These are phyloP conservation scores for Alternaria hordeiaustralica DNA, from an alignment of 2,329 filamentous ascomycete genomes.

Conservation along the genomic window DNA sequence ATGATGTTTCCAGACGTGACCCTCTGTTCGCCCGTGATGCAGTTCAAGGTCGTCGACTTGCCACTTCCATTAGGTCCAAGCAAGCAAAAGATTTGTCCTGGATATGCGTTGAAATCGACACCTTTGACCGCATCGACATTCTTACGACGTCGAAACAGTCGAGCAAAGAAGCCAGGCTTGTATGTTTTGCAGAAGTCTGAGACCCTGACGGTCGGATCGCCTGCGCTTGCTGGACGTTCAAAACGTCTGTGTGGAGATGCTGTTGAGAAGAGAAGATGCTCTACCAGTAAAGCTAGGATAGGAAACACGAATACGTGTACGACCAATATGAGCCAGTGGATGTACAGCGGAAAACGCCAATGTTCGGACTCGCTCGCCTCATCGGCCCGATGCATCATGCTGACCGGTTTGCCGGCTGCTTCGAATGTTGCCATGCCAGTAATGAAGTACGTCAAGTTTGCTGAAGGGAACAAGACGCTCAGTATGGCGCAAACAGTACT, in stretches of 20 bases:
- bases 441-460: constrained; percentile 67
- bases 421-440: constrained; percentile 31
- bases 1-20: constrained; percentile 78
- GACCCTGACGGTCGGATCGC: constrained; percentile 63
- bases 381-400: constrained; percentile 16
- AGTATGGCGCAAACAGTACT: constrained; percentile 69
- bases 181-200: constrained; percentile 72
- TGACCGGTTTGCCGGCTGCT: constrained; percentile 11
- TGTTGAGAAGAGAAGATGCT: not conserved
- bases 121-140: constrained; percentile 79
- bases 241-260: not conserved
- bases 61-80: constrained; percentile 90
- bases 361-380: not conserved
- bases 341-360: constrained; percentile 26
- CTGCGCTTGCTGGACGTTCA: not conserved
- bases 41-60: constrained; percentile 88
- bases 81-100: constrained; percentile 84
- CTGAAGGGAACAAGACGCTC: constrained; percentile 81
- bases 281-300: not conserved
- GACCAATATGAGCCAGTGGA: constrained; percentile 30
- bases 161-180: constrained; percentile 52
- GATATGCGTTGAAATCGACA: constrained; percentile 73
- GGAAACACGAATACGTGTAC: constrained; percentile 25
- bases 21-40: constrained; percentile 81
- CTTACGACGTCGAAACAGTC: constrained; percentile 59